phyloP scores from a whole-genome alignment of 1,139 yeast species.

The Geotrichum restrictum region DNA sequence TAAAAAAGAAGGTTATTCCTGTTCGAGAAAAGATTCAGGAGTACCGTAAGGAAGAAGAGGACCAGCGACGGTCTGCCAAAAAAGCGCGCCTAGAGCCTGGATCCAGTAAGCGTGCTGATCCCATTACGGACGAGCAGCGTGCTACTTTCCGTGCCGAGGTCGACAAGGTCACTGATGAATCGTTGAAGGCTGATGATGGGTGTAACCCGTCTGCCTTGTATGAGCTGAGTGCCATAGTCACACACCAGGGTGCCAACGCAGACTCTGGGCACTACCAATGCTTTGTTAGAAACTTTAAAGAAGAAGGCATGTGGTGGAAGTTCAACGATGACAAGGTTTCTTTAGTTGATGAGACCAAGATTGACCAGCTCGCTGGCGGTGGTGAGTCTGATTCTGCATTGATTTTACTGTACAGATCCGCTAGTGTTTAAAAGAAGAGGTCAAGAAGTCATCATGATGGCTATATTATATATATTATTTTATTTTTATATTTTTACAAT shows the following conservation, averaged over 20 bases:
- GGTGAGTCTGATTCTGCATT: slow-evolving; percentile 97
- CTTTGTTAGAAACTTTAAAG: slow-evolving; percentile 68
- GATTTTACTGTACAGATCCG: slow-evolving; percentile 77
- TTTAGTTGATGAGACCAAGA: slow-evolving; percentile 67
- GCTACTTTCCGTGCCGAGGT: slow-evolving; percentile 37
- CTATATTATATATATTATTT: no score
- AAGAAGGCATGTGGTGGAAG: slow-evolving; percentile 78
- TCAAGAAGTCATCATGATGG: no score
- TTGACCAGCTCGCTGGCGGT: slow-evolving; percentile 89
- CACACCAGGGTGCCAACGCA: slow-evolving; percentile 94
- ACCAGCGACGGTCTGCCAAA: slow-evolving; percentile 70
- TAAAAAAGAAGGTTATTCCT: slow-evolving; percentile 61
- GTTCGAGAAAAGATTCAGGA: slow-evolving; percentile 75
- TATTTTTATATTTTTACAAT: no score
- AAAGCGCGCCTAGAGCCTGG: slow-evolving; percentile 45
- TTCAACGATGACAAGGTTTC: slow-evolving; percentile 93
- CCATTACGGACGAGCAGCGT: slow-evolving; percentile 39
- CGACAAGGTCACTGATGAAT: slow-evolving; percentile 33
- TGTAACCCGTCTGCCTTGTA: slow-evolving; percentile 88
- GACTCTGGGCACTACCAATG: slow-evolving; percentile 97
- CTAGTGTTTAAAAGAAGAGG: slow-evolving; percentile 45
- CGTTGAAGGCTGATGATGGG: slow-evolving; percentile 45
- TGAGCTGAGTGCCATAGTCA: slow-evolving; percentile 74
- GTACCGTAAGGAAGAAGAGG: slow-evolving; percentile 71
- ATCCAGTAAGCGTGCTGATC: slow-evolving; percentile 37